Base-by-base conservation (phyloP, 2,329 filamentous ascomycete genomes). In the Tolypocladium ovalisporum region DNA sequence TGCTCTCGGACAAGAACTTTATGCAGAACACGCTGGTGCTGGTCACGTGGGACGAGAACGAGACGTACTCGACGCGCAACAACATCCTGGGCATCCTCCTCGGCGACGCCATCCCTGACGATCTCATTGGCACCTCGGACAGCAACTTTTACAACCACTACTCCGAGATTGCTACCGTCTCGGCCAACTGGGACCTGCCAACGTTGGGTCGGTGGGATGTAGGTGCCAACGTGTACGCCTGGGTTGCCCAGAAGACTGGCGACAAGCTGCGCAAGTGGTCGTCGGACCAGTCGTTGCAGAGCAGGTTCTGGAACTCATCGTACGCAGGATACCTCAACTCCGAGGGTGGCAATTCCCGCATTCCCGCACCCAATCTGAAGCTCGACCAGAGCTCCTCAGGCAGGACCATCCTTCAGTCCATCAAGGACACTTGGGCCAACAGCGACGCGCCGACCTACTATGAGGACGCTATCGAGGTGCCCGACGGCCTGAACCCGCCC, bases 11-110 rank as follows among this genome's bases (percentile, higher is more conserved):
- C 73, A 71, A 75, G 54, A 80, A 86, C 63, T 93, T 94, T 71
- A 88, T 86, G 82, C 75, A 88, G 54, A 83, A 88, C 66, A 92
- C 88, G 0, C 79, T 94, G 1, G 79, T 94, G 12, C 75, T 93
- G 6, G 71, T 94, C 59, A 92, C 85, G 12, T 94, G 90, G 66
- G 90, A 94, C 62, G 90, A 94, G 74, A 88, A 85, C 68, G 82
- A 86, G 64, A 84, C 80, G 12, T 90, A 91, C 71, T 70, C 76
- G 7, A 73, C 76, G 32, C 79, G 81, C 63, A 94, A 94, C 78
- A 78, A 78, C 44, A 80, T 94, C 55, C 81, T 89, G 59, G 82
- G 76, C 61, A 79, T 94, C 62, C 79, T 94, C 0, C 74, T 94
- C 3, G 90, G 89, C 19, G 88, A 88, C 58, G 86, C 84, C n/a